Conservation (phyloP, 2,329 filamentous ascomycete genomes). For the Colletotrichum shisoi region DNA sequence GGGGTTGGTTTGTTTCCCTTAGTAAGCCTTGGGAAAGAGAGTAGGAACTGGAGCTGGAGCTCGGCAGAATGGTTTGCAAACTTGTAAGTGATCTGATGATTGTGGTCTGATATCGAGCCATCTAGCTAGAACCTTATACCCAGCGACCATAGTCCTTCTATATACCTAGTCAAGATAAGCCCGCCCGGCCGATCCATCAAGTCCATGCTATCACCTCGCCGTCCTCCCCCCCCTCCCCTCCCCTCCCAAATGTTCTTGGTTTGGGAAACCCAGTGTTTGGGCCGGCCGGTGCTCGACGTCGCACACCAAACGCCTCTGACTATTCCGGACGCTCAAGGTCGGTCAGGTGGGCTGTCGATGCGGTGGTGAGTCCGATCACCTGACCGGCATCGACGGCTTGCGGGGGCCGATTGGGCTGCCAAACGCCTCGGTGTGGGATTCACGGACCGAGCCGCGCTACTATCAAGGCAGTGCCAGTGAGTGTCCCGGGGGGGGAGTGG, state of each 20-base stretch:
- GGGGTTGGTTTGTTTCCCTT: neutral
- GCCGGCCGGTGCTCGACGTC: conserved; percentile 14
- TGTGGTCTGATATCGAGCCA: neutral
- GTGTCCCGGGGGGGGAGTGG: neutral
- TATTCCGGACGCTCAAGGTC: conserved; percentile 6
- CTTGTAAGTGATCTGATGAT: neutral
- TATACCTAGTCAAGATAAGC: conserved; percentile 37
- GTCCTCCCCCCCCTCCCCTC: neutral
- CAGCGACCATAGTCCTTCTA: conserved; percentile 36
- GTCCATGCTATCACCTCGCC: conserved; percentile 19
- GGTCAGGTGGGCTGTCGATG: conserved; percentile 28
- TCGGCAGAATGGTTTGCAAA: neutral
- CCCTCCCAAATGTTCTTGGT: neutral
- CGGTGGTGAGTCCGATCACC: conserved; percentile 35
- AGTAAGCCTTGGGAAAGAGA: neutral
- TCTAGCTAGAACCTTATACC: conserved; percentile 3
- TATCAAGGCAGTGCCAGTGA: neutral
- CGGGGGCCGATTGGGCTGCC: conserved; percentile 4
- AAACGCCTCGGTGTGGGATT: conserved; percentile 17
- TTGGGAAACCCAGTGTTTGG: conserved; percentile 16
- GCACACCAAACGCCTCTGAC: conserved; percentile 24
- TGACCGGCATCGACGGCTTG: conserved; percentile 20
- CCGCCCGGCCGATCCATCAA: conserved; percentile 6
- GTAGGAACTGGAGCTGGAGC: neutral
- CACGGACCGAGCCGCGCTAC: conserved; percentile 23